Conservation (phyloP, 2,329 filamentous ascomycete genomes). For the Lecanoromycetidae sp. region DNA sequence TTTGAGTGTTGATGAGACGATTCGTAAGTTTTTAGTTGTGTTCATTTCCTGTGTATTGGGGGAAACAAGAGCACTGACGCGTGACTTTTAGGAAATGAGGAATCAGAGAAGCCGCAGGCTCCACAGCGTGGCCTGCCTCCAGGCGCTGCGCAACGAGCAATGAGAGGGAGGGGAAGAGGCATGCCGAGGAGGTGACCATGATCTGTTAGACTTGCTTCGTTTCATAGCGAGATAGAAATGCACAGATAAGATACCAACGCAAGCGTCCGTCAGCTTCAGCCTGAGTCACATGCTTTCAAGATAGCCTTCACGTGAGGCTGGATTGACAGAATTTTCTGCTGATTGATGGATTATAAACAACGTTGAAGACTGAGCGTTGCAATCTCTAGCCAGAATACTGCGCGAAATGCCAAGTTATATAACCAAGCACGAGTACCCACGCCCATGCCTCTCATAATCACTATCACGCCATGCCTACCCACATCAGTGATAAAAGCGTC, state of each 20-base stretch:
- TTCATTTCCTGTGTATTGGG: neutral
- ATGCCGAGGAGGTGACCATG: conserved; percentile 66
- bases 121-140: conserved; percentile 63
- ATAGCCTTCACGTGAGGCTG: no score
- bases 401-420: no score
- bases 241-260: neutral
- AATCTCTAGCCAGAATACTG: no score
- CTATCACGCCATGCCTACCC: no score
- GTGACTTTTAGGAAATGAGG: conserved; percentile 89
- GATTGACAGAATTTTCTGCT: no score
- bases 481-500: no score
- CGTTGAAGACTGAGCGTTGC: no score
- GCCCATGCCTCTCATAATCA: no score
- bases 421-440: no score
- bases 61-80: no score
- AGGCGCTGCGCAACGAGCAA: conserved; percentile 75
- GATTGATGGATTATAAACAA: no score
- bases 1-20: conserved; percentile 92
- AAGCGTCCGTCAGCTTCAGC: neutral
- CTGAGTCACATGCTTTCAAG: no score
- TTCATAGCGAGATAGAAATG: neutral
- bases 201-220: neutral
- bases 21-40: conserved; percentile 58
- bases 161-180: conserved; percentile 70
- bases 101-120: conserved; percentile 72